Percentiles rank a stretch among this genome's conserved stretches.
Conservation (phyloP, 1,284 basidiomycete species). For the Leccinum angustisporum region DNA sequence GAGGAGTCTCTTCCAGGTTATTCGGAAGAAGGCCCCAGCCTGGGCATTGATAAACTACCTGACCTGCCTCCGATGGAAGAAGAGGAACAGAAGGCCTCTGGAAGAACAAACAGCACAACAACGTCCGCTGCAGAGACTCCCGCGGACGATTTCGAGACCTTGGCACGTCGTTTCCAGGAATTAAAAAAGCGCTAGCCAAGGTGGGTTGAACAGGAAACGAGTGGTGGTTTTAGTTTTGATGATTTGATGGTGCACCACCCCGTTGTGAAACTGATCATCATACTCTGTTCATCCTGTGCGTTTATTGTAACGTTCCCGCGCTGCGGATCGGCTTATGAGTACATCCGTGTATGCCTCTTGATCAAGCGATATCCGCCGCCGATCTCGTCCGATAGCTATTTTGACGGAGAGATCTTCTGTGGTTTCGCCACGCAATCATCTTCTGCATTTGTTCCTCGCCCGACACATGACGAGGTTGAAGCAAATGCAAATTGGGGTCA, state of each 20-base stretch:
- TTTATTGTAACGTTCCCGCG: slow-evolving; percentile 20
- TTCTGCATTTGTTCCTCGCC: neutral
- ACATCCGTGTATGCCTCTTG: neutral
- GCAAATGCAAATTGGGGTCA: neutral
- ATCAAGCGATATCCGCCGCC: slow-evolving; percentile 23
- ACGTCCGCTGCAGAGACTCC: slow-evolving; percentile 13
- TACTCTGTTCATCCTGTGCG: neutral
- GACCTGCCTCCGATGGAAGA: slow-evolving; percentile 48
- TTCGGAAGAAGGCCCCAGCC: slow-evolving; percentile 31
- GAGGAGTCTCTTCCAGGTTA: slow-evolving; percentile 34
- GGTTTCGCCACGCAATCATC: neutral
- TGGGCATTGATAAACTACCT: slow-evolving; percentile 37
- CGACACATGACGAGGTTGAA: neutral
- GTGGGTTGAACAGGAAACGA: neutral
- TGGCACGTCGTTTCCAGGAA: slow-evolving; percentile 74
- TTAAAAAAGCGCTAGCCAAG: slow-evolving; percentile 69
- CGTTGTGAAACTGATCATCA: slow-evolving; percentile 7
- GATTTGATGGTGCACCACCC: neutral
- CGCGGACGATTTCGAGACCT: slow-evolving; percentile 72
- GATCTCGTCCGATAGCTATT: slow-evolving; percentile 4
- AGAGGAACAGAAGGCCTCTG: slow-evolving; percentile 27
- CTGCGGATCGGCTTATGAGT: slow-evolving; percentile 2
- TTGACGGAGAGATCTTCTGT: neutral
- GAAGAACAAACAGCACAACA: slow-evolving; percentile 4
- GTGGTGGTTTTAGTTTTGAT: neutral